A percentile compares a stretch with the other conserved stretches of the same genome.
phyloP scores from a whole-genome alignment of 2,329 filamentous ascomycete species.

The Claviceps pazoutovae region DNA sequence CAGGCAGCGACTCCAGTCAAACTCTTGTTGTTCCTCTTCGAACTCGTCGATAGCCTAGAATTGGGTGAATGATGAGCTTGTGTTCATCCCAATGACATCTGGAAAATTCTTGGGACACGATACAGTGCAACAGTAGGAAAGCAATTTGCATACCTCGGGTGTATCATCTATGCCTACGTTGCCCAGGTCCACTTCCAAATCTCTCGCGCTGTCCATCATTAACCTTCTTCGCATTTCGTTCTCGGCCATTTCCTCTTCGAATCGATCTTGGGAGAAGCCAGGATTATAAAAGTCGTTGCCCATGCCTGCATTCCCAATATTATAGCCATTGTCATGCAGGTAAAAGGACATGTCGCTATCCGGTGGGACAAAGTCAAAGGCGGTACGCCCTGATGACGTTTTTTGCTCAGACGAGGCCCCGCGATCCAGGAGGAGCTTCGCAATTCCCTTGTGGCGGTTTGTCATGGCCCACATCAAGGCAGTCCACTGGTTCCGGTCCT shows the following conservation, averaged over 20 bases:
- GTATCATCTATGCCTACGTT: slow-evolving; percentile 94
- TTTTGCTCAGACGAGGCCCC: slow-evolving; percentile 93
- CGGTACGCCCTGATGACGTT: slow-evolving; percentile 83
- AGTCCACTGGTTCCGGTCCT: slow-evolving; percentile 95
- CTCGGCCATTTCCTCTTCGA: slow-evolving; percentile 95
- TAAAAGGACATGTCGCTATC: slow-evolving; percentile 96
- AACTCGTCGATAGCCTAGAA: slow-evolving; percentile 57
- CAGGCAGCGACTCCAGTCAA: slow-evolving; percentile 86
- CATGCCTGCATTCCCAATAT: slow-evolving; percentile 66
- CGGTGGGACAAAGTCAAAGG: slow-evolving; percentile 88
- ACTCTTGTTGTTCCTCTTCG: slow-evolving; percentile 82
- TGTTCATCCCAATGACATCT: too few species aligned
- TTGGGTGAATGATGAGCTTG: too few species aligned
- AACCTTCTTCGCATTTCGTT: slow-evolving; percentile 88
- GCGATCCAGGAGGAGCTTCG: slow-evolving; percentile 81
- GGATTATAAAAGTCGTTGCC: slow-evolving; percentile 87
- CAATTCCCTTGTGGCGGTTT: slow-evolving; percentile 90
- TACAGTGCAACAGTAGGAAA: neutral
- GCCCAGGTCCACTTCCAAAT: slow-evolving; percentile 88
- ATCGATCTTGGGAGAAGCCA: slow-evolving; percentile 81
- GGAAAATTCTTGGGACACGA: too few species aligned
- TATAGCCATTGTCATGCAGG: slow-evolving; percentile 85
- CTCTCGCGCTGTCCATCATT: slow-evolving; percentile 99
- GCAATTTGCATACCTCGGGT: slow-evolving; percentile 52
- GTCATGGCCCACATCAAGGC: slow-evolving; percentile 99